Base-by-base conservation (phyloP, 306 rosid genomes). In the Acacia crassicarpa region DNA sequence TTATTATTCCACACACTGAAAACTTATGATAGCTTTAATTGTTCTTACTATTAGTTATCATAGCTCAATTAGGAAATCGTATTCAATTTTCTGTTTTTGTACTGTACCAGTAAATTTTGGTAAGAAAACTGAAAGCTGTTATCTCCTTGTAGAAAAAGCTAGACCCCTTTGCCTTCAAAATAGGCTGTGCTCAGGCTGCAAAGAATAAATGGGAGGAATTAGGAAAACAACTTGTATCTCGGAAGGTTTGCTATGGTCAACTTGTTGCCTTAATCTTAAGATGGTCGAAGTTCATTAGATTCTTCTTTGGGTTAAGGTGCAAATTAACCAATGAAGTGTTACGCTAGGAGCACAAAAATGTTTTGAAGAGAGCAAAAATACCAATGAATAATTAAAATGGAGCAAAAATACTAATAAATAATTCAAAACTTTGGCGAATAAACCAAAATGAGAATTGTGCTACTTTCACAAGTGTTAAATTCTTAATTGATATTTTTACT, bases 161-260 rank as follows among this genome's bases (percentile, higher is more conserved):
- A 9, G 90, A 78, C 33, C 87, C 90, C 5, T 68, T 91, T 0
- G 54, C 48, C 68, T 93, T 89, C 90, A 93, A 93, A 85, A 95
- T 95, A 75, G 99, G 76, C 27, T 84, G 91, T 48, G 89, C 97
- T 4, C 98, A 95, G 85, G 99, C 99, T 38, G 91, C 90, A 3
- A 95, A 93, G 84, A 93, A 92, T 67, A 91, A 87, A 82, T 95
- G 98, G 99, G 93, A 93, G 70, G 92, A 89, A 2, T 86, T 95
- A 84, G 99, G 99, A n/a, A 92, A 87, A 77, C 93, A 85, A 71
- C 78, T 85, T 25, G 83, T 93, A 16, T 82, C 93, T 75, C 84
- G 90, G 77, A 95, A 87, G 97, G 98, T 94, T 82, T 38, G 56
- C 54, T 22, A 61, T 76, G 23, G 9, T 41, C 25, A n/a, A 79